Evolutionary conservation across 2,329 filamentous ascomycete species (phyloP).

Genomic region (Alternaria atra): DNA sequence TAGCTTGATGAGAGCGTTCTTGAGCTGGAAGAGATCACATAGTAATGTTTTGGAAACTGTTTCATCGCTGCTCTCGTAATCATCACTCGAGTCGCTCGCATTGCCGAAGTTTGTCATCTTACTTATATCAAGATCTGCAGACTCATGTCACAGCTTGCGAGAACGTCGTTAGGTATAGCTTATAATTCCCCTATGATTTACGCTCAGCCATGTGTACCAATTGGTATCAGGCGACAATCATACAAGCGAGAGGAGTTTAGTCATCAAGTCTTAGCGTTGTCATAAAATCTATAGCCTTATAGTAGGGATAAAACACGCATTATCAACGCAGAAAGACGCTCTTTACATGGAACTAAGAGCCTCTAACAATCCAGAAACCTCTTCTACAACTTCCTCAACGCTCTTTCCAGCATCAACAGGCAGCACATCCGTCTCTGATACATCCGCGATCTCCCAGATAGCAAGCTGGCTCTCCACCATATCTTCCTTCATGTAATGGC

Average conservation of each 20-base stretch:
- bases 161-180: too few relatives aligned
- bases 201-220: background rate
- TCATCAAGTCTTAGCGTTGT: background rate
- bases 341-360: background rate
- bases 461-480: constrained; percentile 51
- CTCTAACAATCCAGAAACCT: background rate
- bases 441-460: constrained; percentile 39
- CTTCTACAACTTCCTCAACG: constrained; percentile 7
- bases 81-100: background rate
- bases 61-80: background rate
- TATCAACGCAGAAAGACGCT: background rate
- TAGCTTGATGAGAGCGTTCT: background rate
- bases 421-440: constrained; percentile 49
- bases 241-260: too few relatives aligned
- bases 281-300: too few relatives aligned
- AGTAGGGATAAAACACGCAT: background rate
- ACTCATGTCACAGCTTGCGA: background rate
- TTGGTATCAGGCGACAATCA: too few relatives aligned
- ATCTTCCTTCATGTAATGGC: constrained; percentile 50
- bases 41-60: background rate
- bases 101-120: background rate
- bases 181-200: background rate
- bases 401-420: constrained; percentile 36
- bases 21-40: background rate
- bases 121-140: background rate